phyloP scores from a whole-genome alignment of 805 yeast genomes.

The Dipodascus albidus region DNA sequence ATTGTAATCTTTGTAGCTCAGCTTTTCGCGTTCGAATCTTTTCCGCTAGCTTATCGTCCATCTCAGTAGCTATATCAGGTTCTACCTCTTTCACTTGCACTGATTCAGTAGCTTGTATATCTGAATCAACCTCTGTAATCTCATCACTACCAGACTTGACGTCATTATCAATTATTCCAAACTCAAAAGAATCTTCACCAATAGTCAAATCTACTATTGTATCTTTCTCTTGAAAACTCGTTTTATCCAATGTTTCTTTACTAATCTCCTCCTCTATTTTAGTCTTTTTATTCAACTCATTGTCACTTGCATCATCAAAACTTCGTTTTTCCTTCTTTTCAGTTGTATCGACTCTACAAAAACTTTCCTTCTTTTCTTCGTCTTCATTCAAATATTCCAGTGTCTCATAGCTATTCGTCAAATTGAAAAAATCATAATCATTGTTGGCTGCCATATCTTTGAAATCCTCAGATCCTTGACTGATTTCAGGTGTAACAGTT shows the following conservation, averaged over 20 bases:
- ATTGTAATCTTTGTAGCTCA: neutral
- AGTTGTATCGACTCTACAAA: too few relatives aligned
- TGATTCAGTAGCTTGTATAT: neutral
- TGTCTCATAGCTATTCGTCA: neutral
- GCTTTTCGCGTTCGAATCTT: neutral
- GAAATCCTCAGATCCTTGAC: neutral
- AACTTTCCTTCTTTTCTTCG: neutral
- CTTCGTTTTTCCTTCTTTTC: too few relatives aligned
- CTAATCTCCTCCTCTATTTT: too few relatives aligned
- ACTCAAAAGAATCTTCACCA: neutral
- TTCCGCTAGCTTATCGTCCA: neutral
- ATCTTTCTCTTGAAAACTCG: too few relatives aligned
- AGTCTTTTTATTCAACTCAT: too few relatives aligned
- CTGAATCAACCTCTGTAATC: neutral
- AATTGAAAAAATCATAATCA: neutral
- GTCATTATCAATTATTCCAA: too few relatives aligned
- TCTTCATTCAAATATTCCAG: neutral
- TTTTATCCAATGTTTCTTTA: too few relatives aligned
- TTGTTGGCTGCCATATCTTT: neutral
- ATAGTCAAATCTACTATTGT: neutral
- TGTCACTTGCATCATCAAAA: too few relatives aligned
- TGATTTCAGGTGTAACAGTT: neutral
- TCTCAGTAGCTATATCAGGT: neutral
- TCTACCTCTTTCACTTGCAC: neutral
- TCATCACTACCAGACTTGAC: neutral